Evolutionary conservation across 2,329 filamentous ascomycete genomes (phyloP), one percentile per base, ranked within the genome.

Genomic region (Sporothrix humicola): DNA sequence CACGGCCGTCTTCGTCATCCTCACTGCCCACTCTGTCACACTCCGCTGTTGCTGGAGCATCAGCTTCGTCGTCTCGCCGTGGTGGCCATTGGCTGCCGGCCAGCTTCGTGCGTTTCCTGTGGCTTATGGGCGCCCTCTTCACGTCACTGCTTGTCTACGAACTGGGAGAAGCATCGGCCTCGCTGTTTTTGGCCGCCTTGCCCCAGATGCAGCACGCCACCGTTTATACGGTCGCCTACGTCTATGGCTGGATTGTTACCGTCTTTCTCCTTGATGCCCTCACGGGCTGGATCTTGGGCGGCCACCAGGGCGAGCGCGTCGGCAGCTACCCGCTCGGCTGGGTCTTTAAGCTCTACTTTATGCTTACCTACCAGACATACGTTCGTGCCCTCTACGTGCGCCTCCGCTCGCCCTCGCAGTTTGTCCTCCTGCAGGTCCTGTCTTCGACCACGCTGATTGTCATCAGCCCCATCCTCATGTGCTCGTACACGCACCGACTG

Each of bases 281-380:
- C 73, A 91, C 89, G 0, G 90, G 89, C 1, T 92, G 89, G 88
- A 90, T 92, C 66, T 80, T 92, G 54, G 90, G 90, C 61, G 89
- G 88, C 54, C 88, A 86, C 71, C 88, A 91, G 77, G 90, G 90
- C 66, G 88, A 92, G 79, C 84, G 90, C 46, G 90, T 92, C 1
- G 89, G 90, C 54, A 91, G 88, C 79, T 92, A 92, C 77, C 90
- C 90, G n/a, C 80, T 92, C 73, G 90, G 89, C 76, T 92, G 89
- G 88, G 87, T 91, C 58, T 92, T 92, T 78, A 92, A 92, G 79
- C 84, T 92, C 87, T 91, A 79, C 80, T 91, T 91, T 79, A 89
- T 89, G 84, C 82, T 92, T 70, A 92, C 90, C 6, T 92, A 92
- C 80, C 90, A 92, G 81, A 92, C 90, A 4, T 92, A 92, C 81